Evolutionary conservation across 805 yeast species (phyloP).

Genomic region (Jamesozyma hellenica): DNA sequence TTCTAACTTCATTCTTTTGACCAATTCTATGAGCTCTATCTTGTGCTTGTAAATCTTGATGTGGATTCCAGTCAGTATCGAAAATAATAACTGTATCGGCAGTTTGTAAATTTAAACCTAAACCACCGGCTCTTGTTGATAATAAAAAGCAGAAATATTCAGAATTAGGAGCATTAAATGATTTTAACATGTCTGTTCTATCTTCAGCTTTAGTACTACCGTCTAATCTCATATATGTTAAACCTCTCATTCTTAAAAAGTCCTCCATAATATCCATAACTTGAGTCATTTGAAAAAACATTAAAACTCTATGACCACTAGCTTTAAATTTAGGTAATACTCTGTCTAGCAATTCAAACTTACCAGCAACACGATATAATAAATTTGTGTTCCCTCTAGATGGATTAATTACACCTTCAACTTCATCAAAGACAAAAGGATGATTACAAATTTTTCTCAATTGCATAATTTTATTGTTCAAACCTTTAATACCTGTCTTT

Average conservation of each 20-base stretch:
- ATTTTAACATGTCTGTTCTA: constrained; percentile 62
- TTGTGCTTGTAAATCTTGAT: constrained; percentile 84
- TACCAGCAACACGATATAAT: constrained; percentile 71
- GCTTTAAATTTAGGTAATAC: constrained; percentile 66
- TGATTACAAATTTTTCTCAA: constrained; percentile 77
- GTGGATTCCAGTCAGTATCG: constrained; percentile 88
- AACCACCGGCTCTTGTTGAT: constrained; percentile 84
- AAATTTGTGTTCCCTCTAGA: constrained; percentile 50
- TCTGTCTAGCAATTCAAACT: constrained; percentile 68
- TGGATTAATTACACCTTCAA: constrained; percentile 61
- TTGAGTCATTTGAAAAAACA: constrained; percentile 83
- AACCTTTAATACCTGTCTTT: constrained; percentile 61
- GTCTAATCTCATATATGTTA: constrained; percentile 69
- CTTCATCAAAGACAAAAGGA: constrained; percentile 80
- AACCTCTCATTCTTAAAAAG: constrained; percentile 51
- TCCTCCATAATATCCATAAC: constrained; percentile 89
- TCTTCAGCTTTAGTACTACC: constrained; percentile 82
- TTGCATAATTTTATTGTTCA: constrained; percentile 79
- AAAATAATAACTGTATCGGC: constrained; percentile 82
- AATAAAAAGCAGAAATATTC: constrained; percentile 70
- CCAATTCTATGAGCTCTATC: constrained; percentile 88
- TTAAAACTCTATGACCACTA: constrained; percentile 67
- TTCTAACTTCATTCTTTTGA: constrained; percentile 78
- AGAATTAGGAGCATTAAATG: constrained; percentile 64
- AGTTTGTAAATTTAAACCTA: constrained; percentile 76